Conservation (phyloP, 2,329 filamentous ascomycete species). For the Aspergillus brunneoviolaceus region DNA sequence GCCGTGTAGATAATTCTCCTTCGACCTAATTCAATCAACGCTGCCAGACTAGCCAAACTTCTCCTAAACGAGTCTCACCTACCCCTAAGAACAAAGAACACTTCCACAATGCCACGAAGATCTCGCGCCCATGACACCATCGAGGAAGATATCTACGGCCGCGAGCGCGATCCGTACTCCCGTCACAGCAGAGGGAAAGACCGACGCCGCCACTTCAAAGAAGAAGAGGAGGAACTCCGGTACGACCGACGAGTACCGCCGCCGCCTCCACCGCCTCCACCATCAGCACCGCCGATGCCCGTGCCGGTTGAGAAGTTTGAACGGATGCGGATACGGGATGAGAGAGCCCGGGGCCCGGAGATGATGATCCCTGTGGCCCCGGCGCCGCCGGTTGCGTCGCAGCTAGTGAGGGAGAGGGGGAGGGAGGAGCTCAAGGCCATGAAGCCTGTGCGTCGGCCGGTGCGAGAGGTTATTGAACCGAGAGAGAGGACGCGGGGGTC, state of each 20-base stretch:
- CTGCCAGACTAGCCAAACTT: too few relatives aligned
- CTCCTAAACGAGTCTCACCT: too few relatives aligned
- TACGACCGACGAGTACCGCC: slow-evolving; percentile 23
- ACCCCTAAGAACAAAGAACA: background rate
- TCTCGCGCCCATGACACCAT: background rate
- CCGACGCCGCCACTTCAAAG: background rate
- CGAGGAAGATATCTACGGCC: background rate
- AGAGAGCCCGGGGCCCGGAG: background rate
- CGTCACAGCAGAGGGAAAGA: background rate
- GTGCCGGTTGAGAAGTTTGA: slow-evolving; percentile 42
- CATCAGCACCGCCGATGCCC: background rate
- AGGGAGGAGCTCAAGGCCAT: background rate
- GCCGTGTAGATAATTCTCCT: too few relatives aligned
- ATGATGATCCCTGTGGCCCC: background rate
- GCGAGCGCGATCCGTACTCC: background rate
- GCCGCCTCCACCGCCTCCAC: background rate
- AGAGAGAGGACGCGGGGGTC: background rate
- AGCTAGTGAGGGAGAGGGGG: background rate
- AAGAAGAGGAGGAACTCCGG: background rate
- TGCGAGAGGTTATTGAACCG: background rate
- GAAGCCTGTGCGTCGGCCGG: background rate
- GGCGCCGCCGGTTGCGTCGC: background rate
- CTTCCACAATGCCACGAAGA: background rate
- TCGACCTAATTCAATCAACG: too few relatives aligned
- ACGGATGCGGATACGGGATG: slow-evolving; percentile 42